Evolutionary conservation across 192 early-diverging fungal genomes (phyloP).

Genomic region (Backusella morwellensis): DNA sequence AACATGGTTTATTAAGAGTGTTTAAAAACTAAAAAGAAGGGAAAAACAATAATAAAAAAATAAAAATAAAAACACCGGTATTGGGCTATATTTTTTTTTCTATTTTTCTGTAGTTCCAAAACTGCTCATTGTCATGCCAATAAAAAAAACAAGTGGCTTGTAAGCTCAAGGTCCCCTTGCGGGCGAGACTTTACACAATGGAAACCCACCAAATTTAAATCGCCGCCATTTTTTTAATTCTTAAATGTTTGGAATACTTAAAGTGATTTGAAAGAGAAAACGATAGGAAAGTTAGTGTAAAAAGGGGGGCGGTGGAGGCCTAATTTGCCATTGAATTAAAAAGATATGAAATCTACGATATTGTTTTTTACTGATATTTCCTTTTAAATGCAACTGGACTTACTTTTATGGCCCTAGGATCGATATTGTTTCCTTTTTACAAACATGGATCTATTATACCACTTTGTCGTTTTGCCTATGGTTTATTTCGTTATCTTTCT

Average conservation of each 20-base stretch:
- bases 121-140: background rate
- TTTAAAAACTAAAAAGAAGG: background rate
- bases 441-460: background rate
- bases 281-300: background rate
- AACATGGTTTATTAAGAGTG: conserved; percentile 5
- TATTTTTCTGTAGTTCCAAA: conserved; percentile 2
- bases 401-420: conserved; percentile 1
- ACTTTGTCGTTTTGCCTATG: background rate
- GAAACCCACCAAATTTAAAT: background rate
- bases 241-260: no score
- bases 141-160: background rate
- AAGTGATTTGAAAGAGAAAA: background rate
- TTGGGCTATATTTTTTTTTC: background rate
- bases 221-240: background rate
- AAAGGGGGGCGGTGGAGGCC: background rate
- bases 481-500: background rate
- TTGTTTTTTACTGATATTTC: background rate
- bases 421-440: background rate
- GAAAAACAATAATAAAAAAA: background rate
- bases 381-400: conserved; percentile 24
- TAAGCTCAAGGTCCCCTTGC: background rate
- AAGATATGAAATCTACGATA: background rate
- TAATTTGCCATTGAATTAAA: background rate
- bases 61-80: background rate
- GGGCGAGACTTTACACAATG: background rate